Conservation (phyloP, 345 rosid species). For the Carallia pectinifolia region DNA sequence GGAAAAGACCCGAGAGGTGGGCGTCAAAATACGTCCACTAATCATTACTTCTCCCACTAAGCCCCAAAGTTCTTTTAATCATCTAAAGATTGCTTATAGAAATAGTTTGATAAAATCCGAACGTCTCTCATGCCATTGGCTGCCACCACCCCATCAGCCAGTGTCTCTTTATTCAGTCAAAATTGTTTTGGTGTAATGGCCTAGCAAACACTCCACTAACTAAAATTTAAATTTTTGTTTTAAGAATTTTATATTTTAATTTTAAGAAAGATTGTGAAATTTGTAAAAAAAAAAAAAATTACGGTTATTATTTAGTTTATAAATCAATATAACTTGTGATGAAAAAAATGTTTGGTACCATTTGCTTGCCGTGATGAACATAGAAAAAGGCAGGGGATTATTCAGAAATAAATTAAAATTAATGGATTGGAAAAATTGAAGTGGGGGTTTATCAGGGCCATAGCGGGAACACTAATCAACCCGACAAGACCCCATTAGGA, state of each 20-base stretch:
- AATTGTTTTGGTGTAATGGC: background rate
- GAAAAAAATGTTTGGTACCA: background rate
- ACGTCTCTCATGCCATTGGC: slow-evolving; percentile 28
- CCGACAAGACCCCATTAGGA: slow-evolving; percentile 49
- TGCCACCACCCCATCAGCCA: slow-evolving; percentile 15
- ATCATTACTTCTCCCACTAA: slow-evolving; percentile 30
- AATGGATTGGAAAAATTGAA: background rate
- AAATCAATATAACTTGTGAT: too few species aligned
- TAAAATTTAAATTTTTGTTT: too few species aligned
- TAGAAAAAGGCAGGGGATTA: background rate
- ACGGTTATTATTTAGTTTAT: too few species aligned
- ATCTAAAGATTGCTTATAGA: background rate
- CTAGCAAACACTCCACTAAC: too few species aligned
- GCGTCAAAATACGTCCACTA: slow-evolving; percentile 23
- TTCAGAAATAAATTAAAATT: background rate
- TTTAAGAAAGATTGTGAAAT: too few species aligned
- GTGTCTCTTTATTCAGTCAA: slow-evolving; percentile 29
- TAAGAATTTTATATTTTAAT: too few species aligned
- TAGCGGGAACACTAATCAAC: slow-evolving; percentile 26
- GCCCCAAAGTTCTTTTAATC: background rate
- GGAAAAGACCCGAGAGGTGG: slow-evolving; percentile 34
- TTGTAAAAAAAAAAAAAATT: too few species aligned
- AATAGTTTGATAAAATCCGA: slow-evolving; percentile 1
- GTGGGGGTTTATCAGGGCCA: background rate
- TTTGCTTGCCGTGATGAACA: too few species aligned